Conservation (phyloP, 2,329 filamentous ascomycete genomes). For the Neoascochyta sp. region DNA sequence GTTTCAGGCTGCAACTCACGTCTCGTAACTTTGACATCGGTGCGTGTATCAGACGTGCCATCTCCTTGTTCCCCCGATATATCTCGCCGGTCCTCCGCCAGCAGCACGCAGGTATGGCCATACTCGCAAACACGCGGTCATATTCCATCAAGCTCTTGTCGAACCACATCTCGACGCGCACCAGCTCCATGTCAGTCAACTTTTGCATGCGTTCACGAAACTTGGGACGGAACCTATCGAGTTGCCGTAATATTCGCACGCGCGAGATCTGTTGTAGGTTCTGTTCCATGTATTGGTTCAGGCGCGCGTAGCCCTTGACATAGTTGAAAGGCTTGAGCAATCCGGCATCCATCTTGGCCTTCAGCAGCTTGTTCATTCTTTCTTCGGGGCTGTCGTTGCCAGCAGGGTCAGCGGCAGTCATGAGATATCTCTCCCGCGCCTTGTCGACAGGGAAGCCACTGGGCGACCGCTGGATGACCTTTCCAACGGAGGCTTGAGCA, state of each 20-base stretch:
- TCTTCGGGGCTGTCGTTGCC: conserved; percentile 83
- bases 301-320: conserved; percentile 86
- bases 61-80: conserved; percentile 95
- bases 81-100: conserved; percentile 97
- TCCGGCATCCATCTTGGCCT: conserved; percentile 93
- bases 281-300: conserved; percentile 87
- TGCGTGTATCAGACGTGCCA: conserved; percentile 93
- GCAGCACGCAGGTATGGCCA: conserved; percentile 97
- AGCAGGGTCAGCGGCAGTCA: conserved; percentile 91
- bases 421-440: conserved; percentile 82
- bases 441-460: conserved; percentile 64
- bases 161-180: conserved; percentile 99
- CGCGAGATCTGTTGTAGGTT: conserved; percentile 79
- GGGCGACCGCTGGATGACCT: conserved; percentile 58
- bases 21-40: conserved; percentile 87
- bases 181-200: conserved; percentile 88
- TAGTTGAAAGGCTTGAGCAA: conserved; percentile 97
- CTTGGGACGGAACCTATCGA: conserved; percentile 90
- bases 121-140: conserved; percentile 95
- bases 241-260: conserved; percentile 84
- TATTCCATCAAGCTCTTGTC: conserved; percentile 96
- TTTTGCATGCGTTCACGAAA: conserved; percentile 93
- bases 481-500: conserved; percentile 47
- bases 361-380: conserved; percentile 89
- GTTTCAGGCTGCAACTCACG: too few relatives aligned